Percentiles rank a stretch among this genome's conserved stretches.
Evolutionary conservation across 2,329 filamentous ascomycete genomes (phyloP).

Genomic region (Fusarium sterilihyphosum): DNA sequence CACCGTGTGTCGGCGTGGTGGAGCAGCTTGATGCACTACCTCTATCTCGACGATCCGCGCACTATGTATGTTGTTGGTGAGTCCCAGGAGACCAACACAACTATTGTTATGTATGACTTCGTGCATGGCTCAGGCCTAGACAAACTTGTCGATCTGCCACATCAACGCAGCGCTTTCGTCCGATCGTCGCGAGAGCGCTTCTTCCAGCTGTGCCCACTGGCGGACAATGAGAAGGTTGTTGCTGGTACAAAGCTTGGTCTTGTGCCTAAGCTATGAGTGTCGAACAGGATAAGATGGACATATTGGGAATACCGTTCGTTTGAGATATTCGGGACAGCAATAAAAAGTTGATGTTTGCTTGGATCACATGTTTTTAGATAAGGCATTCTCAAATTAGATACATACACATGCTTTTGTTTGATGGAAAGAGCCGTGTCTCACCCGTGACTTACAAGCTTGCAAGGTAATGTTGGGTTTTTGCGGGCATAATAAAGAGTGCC

Average conservation of each 20-base stretch:
- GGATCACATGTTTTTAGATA: background rate
- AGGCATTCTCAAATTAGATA: background rate
- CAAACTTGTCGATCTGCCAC: slow-evolving; percentile 76
- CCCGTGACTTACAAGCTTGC: background rate
- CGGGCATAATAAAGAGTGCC: background rate
- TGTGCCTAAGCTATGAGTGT: slow-evolving; percentile 61
- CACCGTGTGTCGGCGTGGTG: slow-evolving; percentile 71
- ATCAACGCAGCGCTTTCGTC: slow-evolving; percentile 76
- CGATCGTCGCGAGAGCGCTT: slow-evolving; percentile 73
- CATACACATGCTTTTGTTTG: background rate
- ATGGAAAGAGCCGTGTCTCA: background rate
- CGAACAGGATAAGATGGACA: background rate
- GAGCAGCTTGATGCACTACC: slow-evolving; percentile 70
- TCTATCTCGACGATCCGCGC: slow-evolving; percentile 69
- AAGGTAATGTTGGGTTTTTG: background rate
- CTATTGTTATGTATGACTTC: slow-evolving; percentile 78
- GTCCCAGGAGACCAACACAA: slow-evolving; percentile 75
- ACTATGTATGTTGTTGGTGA: slow-evolving; percentile 71
- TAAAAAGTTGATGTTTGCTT: background rate
- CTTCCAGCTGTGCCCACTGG: slow-evolving; percentile 73
- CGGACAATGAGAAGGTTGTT: slow-evolving; percentile 64
- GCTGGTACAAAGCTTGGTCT: slow-evolving; percentile 64
- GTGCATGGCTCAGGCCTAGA: slow-evolving; percentile 77
- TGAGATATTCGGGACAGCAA: background rate
- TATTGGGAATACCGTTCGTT: background rate